phyloP scores from a whole-genome alignment of 306 rosid species.

The Vigna hirtella region DNA sequence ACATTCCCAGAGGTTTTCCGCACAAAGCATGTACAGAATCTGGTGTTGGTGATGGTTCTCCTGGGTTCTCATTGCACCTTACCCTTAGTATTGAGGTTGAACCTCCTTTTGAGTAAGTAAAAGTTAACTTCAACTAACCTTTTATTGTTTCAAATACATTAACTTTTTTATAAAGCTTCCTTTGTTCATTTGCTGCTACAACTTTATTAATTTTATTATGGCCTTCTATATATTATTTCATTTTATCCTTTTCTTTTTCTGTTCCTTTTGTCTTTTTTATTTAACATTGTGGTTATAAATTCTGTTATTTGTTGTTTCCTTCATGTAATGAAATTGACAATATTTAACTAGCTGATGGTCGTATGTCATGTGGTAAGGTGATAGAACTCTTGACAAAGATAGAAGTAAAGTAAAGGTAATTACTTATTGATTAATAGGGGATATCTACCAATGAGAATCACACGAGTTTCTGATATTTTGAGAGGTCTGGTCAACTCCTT shows the following conservation, averaged over 20 bases:
- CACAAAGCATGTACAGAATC: slow-evolving; percentile 74
- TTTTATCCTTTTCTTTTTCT: neutral
- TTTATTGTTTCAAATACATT: slow-evolving; percentile 21
- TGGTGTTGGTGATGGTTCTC: slow-evolving; percentile 50
- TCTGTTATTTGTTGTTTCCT: slow-evolving; percentile 23
- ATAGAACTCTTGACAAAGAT: neutral
- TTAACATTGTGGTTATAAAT: slow-evolving; percentile 23
- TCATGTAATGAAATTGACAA: slow-evolving; percentile 30
- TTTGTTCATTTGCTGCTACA: neutral
- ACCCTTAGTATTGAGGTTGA: slow-evolving; percentile 89
- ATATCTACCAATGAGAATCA: no score
- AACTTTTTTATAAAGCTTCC: slow-evolving; percentile 14
- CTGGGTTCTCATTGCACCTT: slow-evolving; percentile 74
- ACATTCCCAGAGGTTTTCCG: slow-evolving; percentile 89
- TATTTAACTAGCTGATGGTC: slow-evolving; percentile 17
- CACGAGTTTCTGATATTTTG: no score
- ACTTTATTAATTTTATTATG: slow-evolving; percentile 23
- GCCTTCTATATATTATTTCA: neutral
- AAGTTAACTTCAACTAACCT: slow-evolving; percentile 30
- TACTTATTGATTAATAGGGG: no score
- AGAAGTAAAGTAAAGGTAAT: neutral
- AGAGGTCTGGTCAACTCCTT: no score
- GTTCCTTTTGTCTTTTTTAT: neutral
- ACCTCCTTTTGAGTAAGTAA: slow-evolving; percentile 89
- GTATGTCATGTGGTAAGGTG: slow-evolving; percentile 5